phyloP scores from a whole-genome alignment of 2,329 filamentous ascomycete species.

The Furcasterigmium furcatum region DNA sequence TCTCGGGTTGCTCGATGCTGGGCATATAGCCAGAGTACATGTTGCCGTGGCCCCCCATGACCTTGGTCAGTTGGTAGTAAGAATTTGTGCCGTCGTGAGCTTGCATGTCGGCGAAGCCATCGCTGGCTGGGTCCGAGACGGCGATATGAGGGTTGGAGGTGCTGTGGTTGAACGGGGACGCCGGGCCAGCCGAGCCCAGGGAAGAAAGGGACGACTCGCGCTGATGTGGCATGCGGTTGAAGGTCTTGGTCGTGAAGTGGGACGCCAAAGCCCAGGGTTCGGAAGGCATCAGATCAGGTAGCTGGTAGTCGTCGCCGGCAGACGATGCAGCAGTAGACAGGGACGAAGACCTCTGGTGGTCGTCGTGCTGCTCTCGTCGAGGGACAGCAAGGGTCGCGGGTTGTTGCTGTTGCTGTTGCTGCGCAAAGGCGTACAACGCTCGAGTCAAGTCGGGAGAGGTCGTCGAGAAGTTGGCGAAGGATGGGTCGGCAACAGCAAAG shows the following conservation, averaged over 20 bases:
- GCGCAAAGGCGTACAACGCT: neutral
- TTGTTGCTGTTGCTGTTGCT: neutral
- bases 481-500: neutral
- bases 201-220: constrained; percentile 61
- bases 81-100: constrained; percentile 30
- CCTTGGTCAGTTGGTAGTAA: constrained; percentile 46
- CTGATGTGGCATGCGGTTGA: constrained; percentile 44
- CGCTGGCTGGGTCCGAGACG: constrained; percentile 43
- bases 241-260: constrained; percentile 32
- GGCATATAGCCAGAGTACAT: constrained; percentile 41
- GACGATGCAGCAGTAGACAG: constrained; percentile 9
- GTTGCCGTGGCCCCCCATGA: constrained; percentile 24
- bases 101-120: constrained; percentile 41
- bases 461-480: constrained; percentile 4
- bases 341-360: neutral
- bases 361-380: neutral
- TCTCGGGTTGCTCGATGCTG: constrained; percentile 28
- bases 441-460: neutral
- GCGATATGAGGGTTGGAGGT: constrained; percentile 58
- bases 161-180: constrained; percentile 54
- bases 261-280: constrained; percentile 35
- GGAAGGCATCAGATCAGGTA: constrained; percentile 33
- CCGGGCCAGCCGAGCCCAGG: constrained; percentile 55
- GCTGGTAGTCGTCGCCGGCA: constrained; percentile 1
- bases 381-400: neutral